phyloP scores from a whole-genome alignment of 2,329 filamentous ascomycete genomes.

The Aspergillus proliferans region DNA sequence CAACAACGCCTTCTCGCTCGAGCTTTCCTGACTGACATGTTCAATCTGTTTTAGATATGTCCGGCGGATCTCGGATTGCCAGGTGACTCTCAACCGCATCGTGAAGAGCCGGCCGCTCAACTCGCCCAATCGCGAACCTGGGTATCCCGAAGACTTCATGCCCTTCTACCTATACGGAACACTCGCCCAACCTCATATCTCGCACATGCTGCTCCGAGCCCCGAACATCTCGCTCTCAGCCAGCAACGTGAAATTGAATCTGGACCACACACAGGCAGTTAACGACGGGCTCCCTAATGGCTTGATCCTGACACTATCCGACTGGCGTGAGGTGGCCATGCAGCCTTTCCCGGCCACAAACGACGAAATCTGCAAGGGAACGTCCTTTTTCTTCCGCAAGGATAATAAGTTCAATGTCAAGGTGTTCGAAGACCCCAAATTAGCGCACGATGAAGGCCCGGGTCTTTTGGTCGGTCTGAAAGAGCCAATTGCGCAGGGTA shows the following conservation, averaged over 20 bases:
- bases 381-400: constrained; percentile 28
- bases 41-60: background rate
- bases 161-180: constrained; percentile 44
- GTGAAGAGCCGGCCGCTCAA: constrained; percentile 30
- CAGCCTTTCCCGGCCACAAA: constrained; percentile 32
- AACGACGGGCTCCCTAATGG: background rate
- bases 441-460: background rate
- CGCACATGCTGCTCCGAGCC: constrained; percentile 39
- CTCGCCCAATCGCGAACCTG: constrained; percentile 25
- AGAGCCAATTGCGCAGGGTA: background rate
- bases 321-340: constrained; percentile 32
- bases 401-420: constrained; percentile 22
- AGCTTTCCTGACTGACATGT: background rate
- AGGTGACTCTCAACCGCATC: constrained; percentile 2
- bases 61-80: background rate
- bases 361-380: constrained; percentile 5
- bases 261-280: background rate
- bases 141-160: constrained; percentile 34
- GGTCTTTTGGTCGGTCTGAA: background rate
- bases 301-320: constrained; percentile 25
- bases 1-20: no score
- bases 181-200: constrained; percentile 31
- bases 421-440: constrained; percentile 23
- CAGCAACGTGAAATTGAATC: constrained; percentile 3
- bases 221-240: constrained; percentile 38